Percentiles rank a stretch among this genome's conserved stretches.
Evolutionary conservation across 2,329 filamentous ascomycete genomes (phyloP).

Genomic region (Colletotrichum higginsianum): DNA sequence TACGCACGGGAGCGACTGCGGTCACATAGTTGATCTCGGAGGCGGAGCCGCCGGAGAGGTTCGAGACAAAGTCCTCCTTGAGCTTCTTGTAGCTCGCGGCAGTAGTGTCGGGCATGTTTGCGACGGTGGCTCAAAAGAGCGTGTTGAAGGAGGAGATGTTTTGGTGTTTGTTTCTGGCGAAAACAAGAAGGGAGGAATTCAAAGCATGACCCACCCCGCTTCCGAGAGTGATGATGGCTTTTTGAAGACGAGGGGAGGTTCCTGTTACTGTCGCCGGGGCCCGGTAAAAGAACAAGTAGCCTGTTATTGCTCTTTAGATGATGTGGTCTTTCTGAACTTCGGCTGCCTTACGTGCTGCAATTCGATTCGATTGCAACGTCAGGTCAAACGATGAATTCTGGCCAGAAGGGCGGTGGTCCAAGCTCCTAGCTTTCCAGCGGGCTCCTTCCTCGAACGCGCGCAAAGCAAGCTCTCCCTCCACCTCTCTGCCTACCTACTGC

Average conservation of each 20-base stretch:
- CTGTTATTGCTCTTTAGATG: slow-evolving; percentile 4
- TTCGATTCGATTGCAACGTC: background rate
- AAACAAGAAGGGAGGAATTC: background rate
- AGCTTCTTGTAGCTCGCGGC: slow-evolving; percentile 83
- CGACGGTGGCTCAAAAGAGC: slow-evolving; percentile 13
- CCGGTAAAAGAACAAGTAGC: slow-evolving; percentile 14
- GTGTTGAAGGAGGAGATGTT: background rate
- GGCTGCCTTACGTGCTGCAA: background rate
- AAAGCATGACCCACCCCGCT: slow-evolving; percentile 1
- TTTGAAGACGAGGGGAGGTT: background rate
- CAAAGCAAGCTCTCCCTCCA: background rate
- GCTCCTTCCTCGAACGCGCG: background rate
- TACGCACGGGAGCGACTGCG: slow-evolving; percentile 84
- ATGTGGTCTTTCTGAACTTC: background rate
- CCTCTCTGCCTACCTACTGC: background rate
- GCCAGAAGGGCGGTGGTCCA: slow-evolving; percentile 21
- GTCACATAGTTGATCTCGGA: slow-evolving; percentile 90
- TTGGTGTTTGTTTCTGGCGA: background rate
- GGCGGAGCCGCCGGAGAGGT: slow-evolving; percentile 86
- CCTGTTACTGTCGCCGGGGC: too few species aligned
- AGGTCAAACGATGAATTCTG: slow-evolving; percentile 15
- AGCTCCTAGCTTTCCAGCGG: background rate
- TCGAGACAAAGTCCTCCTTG: slow-evolving; percentile 97
- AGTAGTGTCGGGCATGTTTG: slow-evolving; percentile 53
- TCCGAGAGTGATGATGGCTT: background rate